Evolutionary conservation across 179 eudicot species (phyloP).

Genomic region (Patellifolia procumbens): DNA sequence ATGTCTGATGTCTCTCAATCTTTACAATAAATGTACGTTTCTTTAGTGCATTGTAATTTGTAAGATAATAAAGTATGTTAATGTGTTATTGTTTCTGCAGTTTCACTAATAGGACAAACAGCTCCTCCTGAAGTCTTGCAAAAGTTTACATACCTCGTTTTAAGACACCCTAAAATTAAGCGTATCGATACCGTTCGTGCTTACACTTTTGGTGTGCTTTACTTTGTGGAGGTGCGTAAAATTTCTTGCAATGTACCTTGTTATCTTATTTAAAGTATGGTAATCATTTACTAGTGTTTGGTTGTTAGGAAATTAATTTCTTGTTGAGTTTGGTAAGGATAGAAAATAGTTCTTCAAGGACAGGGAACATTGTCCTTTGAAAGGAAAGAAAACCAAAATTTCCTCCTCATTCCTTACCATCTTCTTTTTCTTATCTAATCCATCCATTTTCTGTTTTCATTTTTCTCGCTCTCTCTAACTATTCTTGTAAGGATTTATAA

Average conservation of each 20-base stretch:
- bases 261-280: no score
- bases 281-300: no score
- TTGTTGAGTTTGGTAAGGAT: neutral
- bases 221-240: constrained; percentile 80
- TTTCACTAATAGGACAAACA: constrained; percentile 89
- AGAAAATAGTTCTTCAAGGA: no score
- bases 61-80: neutral
- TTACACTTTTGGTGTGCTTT: constrained; percentile 87
- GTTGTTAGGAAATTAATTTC: no score
- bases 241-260: neutral
- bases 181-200: constrained; percentile 95
- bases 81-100: constrained; percentile 43
- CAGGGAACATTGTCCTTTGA: no score
- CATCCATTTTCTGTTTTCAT: no score
- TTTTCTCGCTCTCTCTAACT: no score
- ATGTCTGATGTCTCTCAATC: neutral
- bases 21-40: neutral
- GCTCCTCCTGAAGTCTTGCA: constrained; percentile 89
- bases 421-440: no score
- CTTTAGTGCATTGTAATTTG: neutral
- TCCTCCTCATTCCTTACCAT: no score
- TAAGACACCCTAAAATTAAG: constrained; percentile 77
- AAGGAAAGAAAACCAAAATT: no score
- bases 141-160: constrained; percentile 82
- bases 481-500: no score